Conservation (phyloP, 1,284 basidiomycete species). For the Ustilago nuda region DNA sequence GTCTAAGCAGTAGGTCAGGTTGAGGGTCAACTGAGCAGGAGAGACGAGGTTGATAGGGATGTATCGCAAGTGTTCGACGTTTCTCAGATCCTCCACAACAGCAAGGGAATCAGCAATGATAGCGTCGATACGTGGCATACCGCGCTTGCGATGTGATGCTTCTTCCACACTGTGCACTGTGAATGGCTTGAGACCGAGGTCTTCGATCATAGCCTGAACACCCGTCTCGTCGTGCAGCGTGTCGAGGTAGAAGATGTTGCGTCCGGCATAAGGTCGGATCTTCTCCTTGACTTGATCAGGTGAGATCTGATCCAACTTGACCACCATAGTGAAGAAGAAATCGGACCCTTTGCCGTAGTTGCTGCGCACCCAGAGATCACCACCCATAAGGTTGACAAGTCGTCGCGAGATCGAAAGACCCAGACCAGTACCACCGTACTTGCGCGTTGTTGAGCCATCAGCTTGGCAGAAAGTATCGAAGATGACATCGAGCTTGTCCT, state of each 20-base stretch:
- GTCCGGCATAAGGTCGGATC: slow-evolving; percentile 65
- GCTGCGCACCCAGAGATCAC: slow-evolving; percentile 98
- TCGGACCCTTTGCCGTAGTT: slow-evolving; percentile 88
- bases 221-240: slow-evolving; percentile 82
- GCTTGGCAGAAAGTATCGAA: slow-evolving; percentile 99
- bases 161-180: slow-evolving; percentile 82
- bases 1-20: slow-evolving; percentile 77
- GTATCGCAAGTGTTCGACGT: slow-evolving; percentile 93
- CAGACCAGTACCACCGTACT: slow-evolving; percentile 97
- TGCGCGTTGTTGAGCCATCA: slow-evolving; percentile 77
- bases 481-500: slow-evolving; percentile 97
- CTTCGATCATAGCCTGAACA: slow-evolving; percentile 81
- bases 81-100: slow-evolving; percentile 87
- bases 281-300: slow-evolving; percentile 63
- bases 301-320: slow-evolving; percentile 65
- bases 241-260: slow-evolving; percentile 84
- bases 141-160: slow-evolving; percentile 78
- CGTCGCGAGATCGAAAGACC: slow-evolving; percentile 81
- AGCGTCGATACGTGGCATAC: slow-evolving; percentile 90
- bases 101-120: slow-evolving; percentile 90
- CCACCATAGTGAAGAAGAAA: slow-evolving; percentile 92
- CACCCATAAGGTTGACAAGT: slow-evolving; percentile 95
- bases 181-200: slow-evolving; percentile 84
- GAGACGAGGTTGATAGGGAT: slow-evolving; percentile 96
- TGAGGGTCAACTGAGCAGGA: slow-evolving; percentile 67